Conservation (phyloP, 345 rosid genomes). For the Erodium maritimum region DNA sequence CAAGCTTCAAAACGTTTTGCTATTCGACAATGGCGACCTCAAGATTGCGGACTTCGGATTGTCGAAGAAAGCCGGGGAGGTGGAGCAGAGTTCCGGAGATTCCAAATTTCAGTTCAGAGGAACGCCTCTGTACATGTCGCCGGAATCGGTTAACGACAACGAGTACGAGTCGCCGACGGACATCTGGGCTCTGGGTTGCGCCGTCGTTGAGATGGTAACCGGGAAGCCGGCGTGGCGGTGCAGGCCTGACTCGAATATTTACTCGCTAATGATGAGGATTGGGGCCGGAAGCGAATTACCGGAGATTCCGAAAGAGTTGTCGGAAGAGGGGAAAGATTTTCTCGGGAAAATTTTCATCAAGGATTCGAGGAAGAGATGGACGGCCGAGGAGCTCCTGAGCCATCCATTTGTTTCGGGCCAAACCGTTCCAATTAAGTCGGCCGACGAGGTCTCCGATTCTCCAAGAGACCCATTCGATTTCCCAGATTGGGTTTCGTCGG, state of each 20-base stretch:
- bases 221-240: constrained; percentile 24
- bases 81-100: not conserved
- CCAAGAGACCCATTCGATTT: constrained; percentile 3
- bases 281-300: constrained; percentile 19
- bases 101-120: constrained; percentile 13
- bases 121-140: constrained; percentile 28
- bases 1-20: constrained; percentile 45
- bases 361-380: constrained; percentile 21
- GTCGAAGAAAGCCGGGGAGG: constrained; percentile 26
- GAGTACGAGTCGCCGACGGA: constrained; percentile 18
- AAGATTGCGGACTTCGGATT: constrained; percentile 76
- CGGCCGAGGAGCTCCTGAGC: constrained; percentile 21
- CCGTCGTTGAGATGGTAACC: constrained; percentile 23
- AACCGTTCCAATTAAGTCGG: not conserved
- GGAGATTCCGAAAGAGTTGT: constrained; percentile 13
- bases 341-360: constrained; percentile 19
- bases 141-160: constrained; percentile 21
- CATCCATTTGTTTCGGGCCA: constrained; percentile 16
- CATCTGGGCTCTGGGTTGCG: constrained; percentile 29
- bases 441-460: not conserved
- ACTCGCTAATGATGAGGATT: constrained; percentile 10
- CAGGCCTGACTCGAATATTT: constrained; percentile 3
- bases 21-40: constrained; percentile 29
- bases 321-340: constrained; percentile 21
- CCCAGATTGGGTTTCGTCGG: not conserved